Conservation (phyloP, 2,329 filamentous ascomycete species). For the Epichloe uncinata region DNA sequence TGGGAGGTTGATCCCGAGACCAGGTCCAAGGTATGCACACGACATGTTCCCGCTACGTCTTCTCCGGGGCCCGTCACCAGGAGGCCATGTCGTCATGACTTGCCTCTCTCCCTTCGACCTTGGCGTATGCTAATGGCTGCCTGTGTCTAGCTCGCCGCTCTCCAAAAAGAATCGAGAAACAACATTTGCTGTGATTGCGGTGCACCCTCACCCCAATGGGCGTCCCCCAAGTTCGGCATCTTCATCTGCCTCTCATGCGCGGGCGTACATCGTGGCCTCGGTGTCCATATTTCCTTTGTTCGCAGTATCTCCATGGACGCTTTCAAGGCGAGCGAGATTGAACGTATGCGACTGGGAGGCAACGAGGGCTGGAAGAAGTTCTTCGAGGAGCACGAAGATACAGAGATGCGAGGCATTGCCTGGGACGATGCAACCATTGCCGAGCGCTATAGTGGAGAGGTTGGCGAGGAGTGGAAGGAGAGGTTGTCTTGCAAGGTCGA, state of each 20-base stretch:
- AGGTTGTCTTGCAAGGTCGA: constrained; percentile 78
- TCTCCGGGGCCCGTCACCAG: background rate
- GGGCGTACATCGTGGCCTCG: constrained; percentile 84
- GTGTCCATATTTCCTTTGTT: constrained; percentile 97
- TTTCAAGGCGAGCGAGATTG: constrained; percentile 86
- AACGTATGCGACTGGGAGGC: constrained; percentile 84
- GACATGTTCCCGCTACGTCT: background rate
- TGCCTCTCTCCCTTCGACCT: background rate
- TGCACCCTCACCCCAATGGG: constrained; percentile 96
- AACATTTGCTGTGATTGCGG: constrained; percentile 89
- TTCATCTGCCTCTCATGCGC: constrained; percentile 98
- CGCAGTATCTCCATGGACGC: constrained; percentile 97
- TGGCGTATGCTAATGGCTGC: constrained; percentile 1
- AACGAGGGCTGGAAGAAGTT: constrained; percentile 81
- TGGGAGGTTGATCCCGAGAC: constrained; percentile 99
- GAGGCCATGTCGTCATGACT: constrained; percentile 5
- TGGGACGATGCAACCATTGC: constrained; percentile 86
- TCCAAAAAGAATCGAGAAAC: constrained; percentile 84
- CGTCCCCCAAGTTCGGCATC: constrained; percentile 94
- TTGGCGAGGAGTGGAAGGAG: constrained; percentile 93
- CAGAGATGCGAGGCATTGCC: constrained; percentile 50
- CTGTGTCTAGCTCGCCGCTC: constrained; percentile 59
- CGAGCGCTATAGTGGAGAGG: constrained; percentile 79
- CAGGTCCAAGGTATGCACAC: constrained; percentile 62
- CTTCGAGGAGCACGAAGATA: constrained; percentile 61